Evolutionary conservation across 2,329 filamentous ascomycete species (phyloP), one percentile per base, ranked within the genome.

Genomic region (Pezicula carpinea): DNA sequence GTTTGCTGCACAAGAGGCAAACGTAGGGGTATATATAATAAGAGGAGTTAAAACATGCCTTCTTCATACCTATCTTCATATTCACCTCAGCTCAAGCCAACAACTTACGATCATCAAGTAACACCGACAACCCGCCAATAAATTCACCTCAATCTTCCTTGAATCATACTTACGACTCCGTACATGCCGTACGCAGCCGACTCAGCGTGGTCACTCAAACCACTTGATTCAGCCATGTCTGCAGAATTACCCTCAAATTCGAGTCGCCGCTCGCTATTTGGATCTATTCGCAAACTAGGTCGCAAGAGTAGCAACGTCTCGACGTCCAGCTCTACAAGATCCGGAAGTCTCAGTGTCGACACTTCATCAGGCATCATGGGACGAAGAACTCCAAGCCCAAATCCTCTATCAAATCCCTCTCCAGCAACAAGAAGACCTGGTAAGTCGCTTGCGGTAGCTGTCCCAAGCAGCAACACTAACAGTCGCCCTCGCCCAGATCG

Each of bases 391-490:
- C 43, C 35, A 36, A 50, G 33, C 17, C 38, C 47, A 34, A 55
- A 39, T 42, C 50, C 57, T 2, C 40, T 53, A 32, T 19, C 48
- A 22, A 59, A 57, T 39, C 53, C 56, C 7, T 57, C 56, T 11
- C 55, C 55, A 14, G 50, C 58, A 44, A 62, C 58, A 21, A 48
- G 56, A 46, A 52, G 58, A 26, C 57, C 59, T 40, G 38, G 38
- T 40, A 44, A 35, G 31, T 44, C 5, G 4, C 18, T 23, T 31
- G 23, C 19, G 29, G 7, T n/a, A 14, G 21, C 22, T 26, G 14
- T 42, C 14, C 22, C n/a, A 31, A 29, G 13, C 6, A 29, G 26
- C 4, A 10, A 13, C 10, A 11, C 26, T 29, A 29, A 29, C 26
- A 29, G 26, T 11, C 6, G 8, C 15, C 8, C 10, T 11, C 6